Conservation (phyloP, 2,329 filamentous ascomycete species). For the Alternaria arbusti region DNA sequence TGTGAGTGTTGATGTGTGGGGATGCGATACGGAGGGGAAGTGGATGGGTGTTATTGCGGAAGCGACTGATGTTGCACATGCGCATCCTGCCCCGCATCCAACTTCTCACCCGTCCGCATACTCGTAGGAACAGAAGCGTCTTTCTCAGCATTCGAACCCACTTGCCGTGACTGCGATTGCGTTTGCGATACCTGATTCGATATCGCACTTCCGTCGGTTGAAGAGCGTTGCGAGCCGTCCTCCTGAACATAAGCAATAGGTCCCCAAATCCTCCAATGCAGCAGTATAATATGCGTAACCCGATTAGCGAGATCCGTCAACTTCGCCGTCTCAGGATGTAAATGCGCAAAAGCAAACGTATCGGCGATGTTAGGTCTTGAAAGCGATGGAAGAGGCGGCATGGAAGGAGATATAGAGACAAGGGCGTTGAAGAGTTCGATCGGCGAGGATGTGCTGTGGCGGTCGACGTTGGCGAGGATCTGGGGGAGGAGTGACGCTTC, state of each 20-base stretch:
- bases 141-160: background rate
- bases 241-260: constrained; percentile 68
- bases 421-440: constrained; percentile 54
- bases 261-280: constrained; percentile 92
- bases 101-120: background rate
- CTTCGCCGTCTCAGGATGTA: constrained; percentile 32
- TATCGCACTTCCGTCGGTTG: background rate
- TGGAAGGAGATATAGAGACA: constrained; percentile 33
- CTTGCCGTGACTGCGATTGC: background rate
- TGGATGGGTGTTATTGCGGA: background rate
- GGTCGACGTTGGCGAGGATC: constrained; percentile 34
- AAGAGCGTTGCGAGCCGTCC: constrained; percentile 7
- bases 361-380: constrained; percentile 30
- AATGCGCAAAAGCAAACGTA: constrained; percentile 25
- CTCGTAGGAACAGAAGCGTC: background rate
- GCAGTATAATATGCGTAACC: constrained; percentile 79
- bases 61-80: background rate
- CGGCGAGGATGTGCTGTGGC: constrained; percentile 47
- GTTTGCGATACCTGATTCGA: background rate
- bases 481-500: constrained; percentile 33
- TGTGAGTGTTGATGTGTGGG: too few species aligned
- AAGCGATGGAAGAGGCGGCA: constrained; percentile 11
- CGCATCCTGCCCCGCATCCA: background rate
- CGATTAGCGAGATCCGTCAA: constrained; percentile 75
- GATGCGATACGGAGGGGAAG: too few species aligned